Evolutionary conservation across 306 rosid species (phyloP).

Genomic region (Vigna hirtella): DNA sequence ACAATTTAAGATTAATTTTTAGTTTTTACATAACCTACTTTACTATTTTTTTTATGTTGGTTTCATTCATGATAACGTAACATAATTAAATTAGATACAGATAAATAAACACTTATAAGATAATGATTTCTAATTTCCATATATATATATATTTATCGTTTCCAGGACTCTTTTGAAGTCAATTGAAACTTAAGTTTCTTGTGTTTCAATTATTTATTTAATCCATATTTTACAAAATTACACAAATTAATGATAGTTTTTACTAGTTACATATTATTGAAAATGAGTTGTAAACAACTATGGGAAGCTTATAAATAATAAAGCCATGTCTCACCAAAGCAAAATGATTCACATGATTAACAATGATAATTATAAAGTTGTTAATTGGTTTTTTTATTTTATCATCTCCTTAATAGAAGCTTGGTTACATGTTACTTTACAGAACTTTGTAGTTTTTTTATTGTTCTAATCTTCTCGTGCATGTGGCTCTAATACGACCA

Average conservation of each 20-base stretch:
- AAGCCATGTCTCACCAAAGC: conserved; percentile 1
- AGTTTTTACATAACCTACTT: no score
- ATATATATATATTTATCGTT: no score
- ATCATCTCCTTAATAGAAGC: not conserved
- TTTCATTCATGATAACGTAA: no score
- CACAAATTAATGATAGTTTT: not conserved
- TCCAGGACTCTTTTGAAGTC: no score
- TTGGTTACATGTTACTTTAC: conserved; percentile 20
- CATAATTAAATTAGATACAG: no score
- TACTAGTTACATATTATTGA: not conserved
- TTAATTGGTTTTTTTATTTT: not conserved
- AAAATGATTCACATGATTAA: conserved; percentile 13
- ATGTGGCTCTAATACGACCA: conserved; percentile 37
- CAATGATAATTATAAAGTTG: conserved; percentile 22
- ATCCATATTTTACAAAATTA: no score
- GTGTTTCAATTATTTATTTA: no score
- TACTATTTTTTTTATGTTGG: no score
- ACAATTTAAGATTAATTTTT: no score
- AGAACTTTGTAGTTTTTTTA: conserved; percentile 14
- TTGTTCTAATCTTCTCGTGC: conserved; percentile 13
- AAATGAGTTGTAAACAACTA: conserved; percentile 22
- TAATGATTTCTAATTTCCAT: no score
- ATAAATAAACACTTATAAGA: no score
- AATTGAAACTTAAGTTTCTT: no score
- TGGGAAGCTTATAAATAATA: not conserved